Evolutionary conservation across 495 filamentous ascomycete genomes (phyloP).

Genomic region (Cercophora scortea): DNA sequence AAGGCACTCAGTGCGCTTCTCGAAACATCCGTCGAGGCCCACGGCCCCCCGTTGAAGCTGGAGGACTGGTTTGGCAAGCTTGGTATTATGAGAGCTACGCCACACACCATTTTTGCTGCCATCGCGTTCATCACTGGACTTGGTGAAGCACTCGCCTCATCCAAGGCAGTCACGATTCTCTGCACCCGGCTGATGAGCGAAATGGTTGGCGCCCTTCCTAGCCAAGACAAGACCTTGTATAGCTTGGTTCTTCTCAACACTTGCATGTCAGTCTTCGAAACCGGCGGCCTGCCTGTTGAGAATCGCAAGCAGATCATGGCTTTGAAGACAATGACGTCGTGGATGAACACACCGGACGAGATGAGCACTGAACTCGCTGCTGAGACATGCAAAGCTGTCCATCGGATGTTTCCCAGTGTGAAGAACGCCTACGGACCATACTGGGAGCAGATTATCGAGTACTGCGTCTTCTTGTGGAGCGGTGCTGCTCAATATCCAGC

Average conservation of each 20-base stretch:
- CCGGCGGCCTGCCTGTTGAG: constrained; percentile 47
- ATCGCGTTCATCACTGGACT: constrained; percentile 48
- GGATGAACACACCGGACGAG: constrained; percentile 49
- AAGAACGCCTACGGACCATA: constrained; percentile 75
- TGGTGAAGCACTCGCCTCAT: constrained; percentile 36
- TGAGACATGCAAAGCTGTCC: constrained; percentile 56
- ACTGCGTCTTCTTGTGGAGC: constrained; percentile 49
- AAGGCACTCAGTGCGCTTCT: constrained; percentile 37
- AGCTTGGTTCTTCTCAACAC: constrained; percentile 38
- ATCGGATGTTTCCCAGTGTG: constrained; percentile 60
- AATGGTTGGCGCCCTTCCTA: constrained; percentile 31
- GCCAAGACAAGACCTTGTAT: constrained; percentile 29
- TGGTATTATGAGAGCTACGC: constrained; percentile 28
- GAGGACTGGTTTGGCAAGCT: constrained; percentile 35
- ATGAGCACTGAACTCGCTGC: constrained; percentile 44
- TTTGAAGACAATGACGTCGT: constrained; percentile 66
- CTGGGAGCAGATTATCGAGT: constrained; percentile 63
- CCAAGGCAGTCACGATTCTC: constrained; percentile 35
- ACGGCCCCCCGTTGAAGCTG: constrained; percentile 28
- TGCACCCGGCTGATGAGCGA: constrained; percentile 50
- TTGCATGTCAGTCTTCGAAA: constrained; percentile 35
- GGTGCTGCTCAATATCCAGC: constrained; percentile 26
- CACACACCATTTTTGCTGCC: constrained; percentile 38
- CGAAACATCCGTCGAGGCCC: constrained; percentile 24
- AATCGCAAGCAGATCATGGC: constrained; percentile 78